Evolutionary conservation across 106 monocot species (phyloP), one percentile per base, ranked within the genome.

Genomic region (Posidonia australis): DNA sequence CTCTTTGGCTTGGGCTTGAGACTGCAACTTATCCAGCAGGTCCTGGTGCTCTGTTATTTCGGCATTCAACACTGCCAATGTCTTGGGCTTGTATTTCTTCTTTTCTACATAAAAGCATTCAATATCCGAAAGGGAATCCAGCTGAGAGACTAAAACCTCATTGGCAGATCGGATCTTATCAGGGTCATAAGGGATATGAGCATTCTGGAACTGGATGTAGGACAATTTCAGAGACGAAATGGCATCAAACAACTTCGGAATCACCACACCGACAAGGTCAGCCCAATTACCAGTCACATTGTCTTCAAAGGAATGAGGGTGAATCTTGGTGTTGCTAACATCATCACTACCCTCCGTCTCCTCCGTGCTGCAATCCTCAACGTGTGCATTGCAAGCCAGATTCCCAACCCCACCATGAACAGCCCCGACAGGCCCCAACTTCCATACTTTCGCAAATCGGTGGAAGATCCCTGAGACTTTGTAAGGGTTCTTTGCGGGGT

Each of bases 171-270:
- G 64, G 53, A 93, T 72, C 67, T 83, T 83, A 1, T 86, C 74
- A 16, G 78, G 79, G 14, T 86, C 89, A 64, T 83, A 89, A 27
- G 80, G 88, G 17, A 83, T 70, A 51, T 86, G 83, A 20, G 83
- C 85, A 47, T 83, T 72, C 62, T 93, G 93, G 18, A 83, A 70
- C 63, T 79, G 78, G 27, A 93, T 72, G 31, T 93, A 93, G n/a
- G 83, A 78, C 52, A 70, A 58, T 43, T 88, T 89, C 25, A 93
- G 66, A 54, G 80, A 65, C 44, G 85, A 83, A 72, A 88, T 66
- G 13, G 57, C 45, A 21, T 68, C 76, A 29, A 79, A 78, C 17
- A 82, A 48, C 66, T 57, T 75, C 9, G 64, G 63, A 21, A 79
- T 14, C 62, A 76, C 51, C 36, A 70, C 65, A 60, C 67, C 51